Conservation (phyloP, 768 basidiomycete species). For the Hortiboletus campestris region DNA sequence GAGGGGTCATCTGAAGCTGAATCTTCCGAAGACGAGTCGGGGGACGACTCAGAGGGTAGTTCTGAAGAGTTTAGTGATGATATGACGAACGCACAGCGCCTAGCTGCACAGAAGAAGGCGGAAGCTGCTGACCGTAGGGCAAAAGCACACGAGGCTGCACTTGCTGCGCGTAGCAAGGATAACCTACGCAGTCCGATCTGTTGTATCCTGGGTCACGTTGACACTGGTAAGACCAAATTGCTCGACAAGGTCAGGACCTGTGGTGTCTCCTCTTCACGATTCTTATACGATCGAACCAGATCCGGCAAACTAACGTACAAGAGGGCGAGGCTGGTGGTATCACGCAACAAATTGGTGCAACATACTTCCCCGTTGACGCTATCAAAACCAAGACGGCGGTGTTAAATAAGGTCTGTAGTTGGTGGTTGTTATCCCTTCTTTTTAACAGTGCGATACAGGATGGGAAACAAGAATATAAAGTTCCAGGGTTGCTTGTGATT, state of each 20-base stretch:
- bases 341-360: conserved; percentile 99
- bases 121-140: conserved; percentile 80
- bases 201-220: conserved; percentile 98
- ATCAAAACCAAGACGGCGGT: conserved; percentile 92
- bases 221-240: conserved; percentile 98
- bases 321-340: conserved; percentile 99
- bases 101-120: conserved; percentile 70
- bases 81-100: conserved; percentile 62
- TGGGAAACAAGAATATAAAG: conserved; percentile 86
- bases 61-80: conserved; percentile 55
- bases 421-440: neutral
- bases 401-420: conserved; percentile 69
- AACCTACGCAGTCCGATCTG: conserved; percentile 95
- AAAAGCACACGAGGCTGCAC: conserved; percentile 79
- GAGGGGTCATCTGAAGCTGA: conserved; percentile 42
- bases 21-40: conserved; percentile 46
- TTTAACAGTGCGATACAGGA: conserved; percentile 45
- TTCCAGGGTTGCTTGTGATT: conserved; percentile 93
- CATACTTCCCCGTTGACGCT: conserved; percentile 96
- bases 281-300: conserved; percentile 46
- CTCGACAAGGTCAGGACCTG: conserved; percentile 77
- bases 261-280: neutral
- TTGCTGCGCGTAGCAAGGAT: conserved; percentile 85
- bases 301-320: conserved; percentile 99
- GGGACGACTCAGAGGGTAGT: conserved; percentile 46